A percentile compares a stretch with the other conserved stretches of the same genome.
Conservation (phyloP, 805 yeast genomes). For the Cyberlindnera mrakii region DNA sequence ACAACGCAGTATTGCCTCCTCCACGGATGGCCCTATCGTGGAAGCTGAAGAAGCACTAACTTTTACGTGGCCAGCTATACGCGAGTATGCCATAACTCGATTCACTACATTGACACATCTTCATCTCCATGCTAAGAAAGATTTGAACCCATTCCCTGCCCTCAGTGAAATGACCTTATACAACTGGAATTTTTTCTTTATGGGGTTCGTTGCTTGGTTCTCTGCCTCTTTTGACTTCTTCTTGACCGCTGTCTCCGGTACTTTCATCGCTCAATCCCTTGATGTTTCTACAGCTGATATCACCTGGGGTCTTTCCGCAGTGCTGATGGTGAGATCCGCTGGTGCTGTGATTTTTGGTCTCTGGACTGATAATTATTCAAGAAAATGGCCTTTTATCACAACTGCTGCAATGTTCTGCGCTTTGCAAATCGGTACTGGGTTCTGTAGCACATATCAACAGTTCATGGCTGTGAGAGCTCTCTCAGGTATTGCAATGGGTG, state of each 20-base stretch:
- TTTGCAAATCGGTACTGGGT: constrained; percentile 63
- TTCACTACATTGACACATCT: constrained; percentile 20
- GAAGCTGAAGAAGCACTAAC: neutral
- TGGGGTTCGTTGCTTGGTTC: constrained; percentile 64
- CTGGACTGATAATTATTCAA: constrained; percentile 56
- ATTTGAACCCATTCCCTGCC: constrained; percentile 39
- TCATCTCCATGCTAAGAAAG: constrained; percentile 17
- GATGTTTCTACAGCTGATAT: constrained; percentile 41
- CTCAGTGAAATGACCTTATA: constrained; percentile 30
- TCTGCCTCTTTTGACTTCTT: constrained; percentile 73
- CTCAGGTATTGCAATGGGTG: constrained; percentile 55
- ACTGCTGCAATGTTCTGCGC: constrained; percentile 46
- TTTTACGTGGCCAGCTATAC: neutral
- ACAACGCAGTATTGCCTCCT: neutral
- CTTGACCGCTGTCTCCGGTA: constrained; percentile 52
- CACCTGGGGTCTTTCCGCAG: constrained; percentile 72
- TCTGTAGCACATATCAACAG: constrained; percentile 48
- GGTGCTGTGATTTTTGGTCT: constrained; percentile 67
- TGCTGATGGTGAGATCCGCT: constrained; percentile 63
- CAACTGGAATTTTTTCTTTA: constrained; percentile 52
- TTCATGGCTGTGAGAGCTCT: constrained; percentile 58
- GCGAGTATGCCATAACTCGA: constrained; percentile 19
- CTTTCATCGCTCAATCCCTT: constrained; percentile 45
- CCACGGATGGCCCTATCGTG: neutral
- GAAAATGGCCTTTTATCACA: constrained; percentile 61